Conservation (phyloP, 2,329 filamentous ascomycete genomes). For the Monosporascus sp. region DNA sequence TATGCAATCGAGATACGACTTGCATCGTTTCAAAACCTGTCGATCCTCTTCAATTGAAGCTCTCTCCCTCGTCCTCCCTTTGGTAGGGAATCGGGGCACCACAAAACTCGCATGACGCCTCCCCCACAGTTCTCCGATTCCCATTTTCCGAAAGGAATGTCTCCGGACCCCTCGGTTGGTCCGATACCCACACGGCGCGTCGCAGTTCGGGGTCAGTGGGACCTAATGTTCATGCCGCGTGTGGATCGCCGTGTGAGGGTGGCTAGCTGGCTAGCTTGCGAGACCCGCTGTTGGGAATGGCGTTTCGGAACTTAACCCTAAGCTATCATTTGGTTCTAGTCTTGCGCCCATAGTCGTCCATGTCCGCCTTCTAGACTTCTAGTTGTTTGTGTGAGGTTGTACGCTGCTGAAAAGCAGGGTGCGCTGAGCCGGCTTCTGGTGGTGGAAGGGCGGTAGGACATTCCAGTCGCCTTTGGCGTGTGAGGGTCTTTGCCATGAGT, state of each 20-base stretch:
- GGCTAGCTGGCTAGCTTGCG: constrained; percentile 39
- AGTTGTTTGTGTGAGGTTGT: constrained; percentile 24
- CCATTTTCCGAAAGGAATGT: constrained; percentile 66
- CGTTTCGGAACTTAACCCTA: constrained; percentile 96
- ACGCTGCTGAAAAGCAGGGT: constrained; percentile 49
- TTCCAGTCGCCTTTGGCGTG: constrained; percentile 53
- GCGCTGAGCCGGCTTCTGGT: constrained; percentile 27
- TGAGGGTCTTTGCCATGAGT: constrained; percentile 68
- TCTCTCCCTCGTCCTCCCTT: constrained; percentile 40
- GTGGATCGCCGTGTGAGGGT: constrained; percentile 36
- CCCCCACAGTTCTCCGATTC: constrained; percentile 74
- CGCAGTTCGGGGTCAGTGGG: constrained; percentile 58
- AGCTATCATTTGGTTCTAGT: constrained; percentile 68
- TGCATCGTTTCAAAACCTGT: constrained; percentile 9
- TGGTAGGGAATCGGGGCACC: constrained; percentile 18
- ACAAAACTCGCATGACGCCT: constrained; percentile 63
- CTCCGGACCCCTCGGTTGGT: constrained; percentile 40
- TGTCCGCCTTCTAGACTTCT: constrained; percentile 59
- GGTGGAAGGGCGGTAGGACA: constrained; percentile 47
- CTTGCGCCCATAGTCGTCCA: constrained; percentile 68
- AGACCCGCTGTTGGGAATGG: constrained; percentile 45
- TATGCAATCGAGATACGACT: constrained; percentile 29
- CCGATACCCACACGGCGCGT: constrained; percentile 40
- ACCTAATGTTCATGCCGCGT: constrained; percentile 44
- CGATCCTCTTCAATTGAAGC: constrained; percentile 24